phyloP scores from a whole-genome alignment of 75 land plant genomes.

The Chamaecyparis obtusa region DNA sequence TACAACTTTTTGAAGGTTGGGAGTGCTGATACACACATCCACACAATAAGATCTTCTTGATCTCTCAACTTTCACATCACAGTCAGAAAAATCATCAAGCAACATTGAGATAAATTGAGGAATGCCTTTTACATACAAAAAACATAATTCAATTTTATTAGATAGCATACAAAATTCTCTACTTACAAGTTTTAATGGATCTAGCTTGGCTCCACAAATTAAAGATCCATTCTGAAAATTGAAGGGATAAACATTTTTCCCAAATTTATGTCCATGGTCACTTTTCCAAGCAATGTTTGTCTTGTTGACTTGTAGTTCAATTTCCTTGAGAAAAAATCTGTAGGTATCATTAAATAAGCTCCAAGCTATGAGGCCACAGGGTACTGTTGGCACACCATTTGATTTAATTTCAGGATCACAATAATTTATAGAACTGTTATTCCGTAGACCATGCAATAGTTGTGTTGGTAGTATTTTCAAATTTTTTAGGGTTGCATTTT shows the following conservation, averaged over 20 bases:
- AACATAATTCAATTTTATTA: not conserved
- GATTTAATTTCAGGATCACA: too few species aligned
- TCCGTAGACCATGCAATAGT: slow-evolving; percentile 20
- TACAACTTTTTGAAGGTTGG: slow-evolving; percentile 85
- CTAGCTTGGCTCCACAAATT: slow-evolving; percentile 68
- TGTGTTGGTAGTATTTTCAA: too few species aligned
- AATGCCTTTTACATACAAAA: not conserved
- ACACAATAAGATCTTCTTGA: slow-evolving; percentile 82
- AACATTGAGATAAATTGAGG: too few species aligned
- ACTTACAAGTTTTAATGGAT: slow-evolving; percentile 56
- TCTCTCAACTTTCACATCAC: too few species aligned
- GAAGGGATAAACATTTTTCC: slow-evolving; percentile 54
- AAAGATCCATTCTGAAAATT: slow-evolving; percentile 56
- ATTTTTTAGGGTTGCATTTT: too few species aligned
- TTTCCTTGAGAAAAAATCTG: slow-evolving; percentile 20
- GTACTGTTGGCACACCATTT: slow-evolving; percentile 53
- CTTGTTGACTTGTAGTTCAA: slow-evolving; percentile 45
- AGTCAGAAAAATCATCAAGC: too few species aligned
- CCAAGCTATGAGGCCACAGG: slow-evolving; percentile 98
- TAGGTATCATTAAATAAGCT: slow-evolving; percentile 95
- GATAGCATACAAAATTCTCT: not conserved
- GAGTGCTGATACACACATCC: slow-evolving; percentile 91
- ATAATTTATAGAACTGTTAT: slow-evolving; percentile 15
- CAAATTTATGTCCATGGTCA: slow-evolving; percentile 79
- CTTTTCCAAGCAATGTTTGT: slow-evolving; percentile 88